Conservation (phyloP, 305 asterid species). For the Fraxinus dipetala region DNA sequence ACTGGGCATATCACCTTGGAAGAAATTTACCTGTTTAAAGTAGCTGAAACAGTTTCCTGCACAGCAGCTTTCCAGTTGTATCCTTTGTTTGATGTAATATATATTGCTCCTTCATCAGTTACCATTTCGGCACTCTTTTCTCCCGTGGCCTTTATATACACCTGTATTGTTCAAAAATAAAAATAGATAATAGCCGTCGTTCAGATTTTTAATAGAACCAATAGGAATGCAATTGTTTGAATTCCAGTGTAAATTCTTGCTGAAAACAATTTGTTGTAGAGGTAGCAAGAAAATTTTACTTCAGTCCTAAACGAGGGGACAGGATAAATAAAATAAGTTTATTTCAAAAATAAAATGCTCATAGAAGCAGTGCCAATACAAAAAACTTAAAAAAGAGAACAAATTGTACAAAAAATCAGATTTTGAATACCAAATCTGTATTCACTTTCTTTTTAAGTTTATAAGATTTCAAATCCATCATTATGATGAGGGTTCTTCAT, state of each 20-base stretch:
- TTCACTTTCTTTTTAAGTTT: neutral
- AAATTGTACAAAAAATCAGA: slow-evolving; percentile 1
- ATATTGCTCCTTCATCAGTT: slow-evolving; percentile 97
- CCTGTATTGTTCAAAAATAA: slow-evolving; percentile 33
- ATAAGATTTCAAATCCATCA: slow-evolving; percentile 19
- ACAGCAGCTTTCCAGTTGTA: slow-evolving; percentile 98
- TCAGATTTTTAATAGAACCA: neutral
- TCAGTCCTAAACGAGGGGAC: neutral
- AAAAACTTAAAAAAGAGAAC: neutral
- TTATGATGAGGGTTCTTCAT: slow-evolving; percentile 6
- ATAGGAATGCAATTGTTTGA: neutral
- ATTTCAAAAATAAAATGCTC: neutral
- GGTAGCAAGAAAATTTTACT: neutral
- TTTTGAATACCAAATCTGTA: neutral
- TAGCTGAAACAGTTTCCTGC: slow-evolving; percentile 97
- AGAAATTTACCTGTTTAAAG: slow-evolving; percentile 77
- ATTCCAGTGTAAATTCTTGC: neutral
- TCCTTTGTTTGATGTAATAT: slow-evolving; percentile 87
- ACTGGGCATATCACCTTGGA: slow-evolving; percentile 12
- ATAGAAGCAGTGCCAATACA: neutral
- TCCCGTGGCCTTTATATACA: slow-evolving; percentile 72
- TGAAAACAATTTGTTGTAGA: neutral
- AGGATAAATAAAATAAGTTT: neutral
- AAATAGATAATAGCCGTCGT: neutral
- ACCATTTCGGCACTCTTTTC: slow-evolving; percentile 93